Conservation (phyloP, 2,329 filamentous ascomycete species). For the Amauroascus niger region DNA sequence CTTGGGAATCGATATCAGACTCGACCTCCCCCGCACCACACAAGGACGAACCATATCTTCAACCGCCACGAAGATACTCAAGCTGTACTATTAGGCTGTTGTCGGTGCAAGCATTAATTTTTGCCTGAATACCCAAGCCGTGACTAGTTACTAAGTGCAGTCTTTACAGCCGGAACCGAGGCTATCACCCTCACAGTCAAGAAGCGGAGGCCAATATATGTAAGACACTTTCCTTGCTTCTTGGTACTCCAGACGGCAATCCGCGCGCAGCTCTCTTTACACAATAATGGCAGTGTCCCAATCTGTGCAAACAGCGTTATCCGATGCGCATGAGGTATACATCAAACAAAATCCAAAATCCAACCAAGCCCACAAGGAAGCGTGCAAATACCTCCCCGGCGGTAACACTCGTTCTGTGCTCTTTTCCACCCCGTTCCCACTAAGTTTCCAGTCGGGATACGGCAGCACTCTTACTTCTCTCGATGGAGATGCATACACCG, state of each 20-base stretch:
- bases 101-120: too few species aligned
- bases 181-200: too few species aligned
- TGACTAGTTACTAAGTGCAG: too few species aligned
- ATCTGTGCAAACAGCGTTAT: not conserved
- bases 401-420: not conserved
- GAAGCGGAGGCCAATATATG: too few species aligned
- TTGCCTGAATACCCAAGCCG: too few species aligned
- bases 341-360: not conserved
- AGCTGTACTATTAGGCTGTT: too few species aligned
- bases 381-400: not conserved
- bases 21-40: not conserved
- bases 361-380: not conserved
- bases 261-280: not conserved
- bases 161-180: too few species aligned
- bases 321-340: not conserved
- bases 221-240: too few species aligned
- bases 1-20: not conserved
- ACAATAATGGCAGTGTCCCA: not conserved
- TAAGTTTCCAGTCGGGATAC: constrained; percentile 25
- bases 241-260: not conserved
- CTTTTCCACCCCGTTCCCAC: constrained; percentile 25
- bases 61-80: too few species aligned
- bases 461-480: constrained; percentile 23
- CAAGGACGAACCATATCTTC: too few species aligned
- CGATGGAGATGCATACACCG: constrained; percentile 22